A percentile compares a stretch with the other conserved stretches of the same genome.
Evolutionary conservation across 441 rosid species (phyloP).

Genomic region (Jatropha podagrica): DNA sequence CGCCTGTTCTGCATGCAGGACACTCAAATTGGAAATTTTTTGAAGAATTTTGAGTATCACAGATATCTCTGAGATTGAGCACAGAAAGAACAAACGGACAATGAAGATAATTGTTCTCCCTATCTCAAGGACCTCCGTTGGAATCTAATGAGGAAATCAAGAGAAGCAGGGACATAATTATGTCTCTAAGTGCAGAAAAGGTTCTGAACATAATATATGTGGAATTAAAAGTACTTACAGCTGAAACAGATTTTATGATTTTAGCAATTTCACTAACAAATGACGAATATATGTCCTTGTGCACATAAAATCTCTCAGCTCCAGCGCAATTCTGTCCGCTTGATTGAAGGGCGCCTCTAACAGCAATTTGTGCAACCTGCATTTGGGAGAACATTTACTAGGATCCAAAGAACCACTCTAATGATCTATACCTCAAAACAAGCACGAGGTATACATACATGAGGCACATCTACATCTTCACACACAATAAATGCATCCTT

Average conservation of each 20-base stretch:
- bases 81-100: background rate
- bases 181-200: background rate
- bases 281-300: slow-evolving; percentile 68
- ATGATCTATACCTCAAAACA: slow-evolving; percentile 15
- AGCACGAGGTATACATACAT: slow-evolving; percentile 45
- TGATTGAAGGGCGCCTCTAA: slow-evolving; percentile 89
- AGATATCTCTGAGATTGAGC: background rate
- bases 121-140: background rate
- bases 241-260: slow-evolving; percentile 86
- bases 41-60: background rate
- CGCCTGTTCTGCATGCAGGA: slow-evolving; percentile 2
- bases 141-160: background rate
- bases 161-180: background rate
- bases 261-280: slow-evolving; percentile 75
- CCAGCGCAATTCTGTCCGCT: slow-evolving; percentile 99
- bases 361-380: slow-evolving; percentile 97
- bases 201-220: too few relatives aligned
- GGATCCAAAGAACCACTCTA: slow-evolving; percentile 12
- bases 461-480: slow-evolving; percentile 82
- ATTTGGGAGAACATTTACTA: slow-evolving; percentile 18
- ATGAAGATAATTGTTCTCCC: background rate
- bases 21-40: background rate
- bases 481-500: slow-evolving; percentile 95
- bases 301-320: slow-evolving; percentile 96
- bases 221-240: slow-evolving; percentile 54